phyloP scores from a whole-genome alignment of 257 asterid genomes.

The Solanum bulbocastanum region DNA sequence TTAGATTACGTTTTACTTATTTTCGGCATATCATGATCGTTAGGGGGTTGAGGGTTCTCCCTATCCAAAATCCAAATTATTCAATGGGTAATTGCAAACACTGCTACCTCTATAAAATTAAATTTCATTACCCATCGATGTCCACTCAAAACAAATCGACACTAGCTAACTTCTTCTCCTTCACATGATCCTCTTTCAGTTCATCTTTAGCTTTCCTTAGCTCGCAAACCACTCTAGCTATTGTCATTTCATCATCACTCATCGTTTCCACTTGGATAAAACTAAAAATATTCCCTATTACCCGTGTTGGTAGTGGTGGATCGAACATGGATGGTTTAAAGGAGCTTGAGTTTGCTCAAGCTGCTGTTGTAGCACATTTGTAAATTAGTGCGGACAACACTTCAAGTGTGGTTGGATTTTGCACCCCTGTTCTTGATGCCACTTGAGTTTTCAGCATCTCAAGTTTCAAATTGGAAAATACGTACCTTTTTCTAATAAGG shows the following conservation, averaged over 20 bases:
- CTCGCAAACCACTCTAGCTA: neutral
- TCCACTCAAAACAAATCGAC: neutral
- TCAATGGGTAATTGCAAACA: neutral
- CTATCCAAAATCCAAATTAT: neutral
- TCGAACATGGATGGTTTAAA: neutral
- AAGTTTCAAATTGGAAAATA: neutral
- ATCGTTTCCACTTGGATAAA: neutral
- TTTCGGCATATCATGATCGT: too few species aligned
- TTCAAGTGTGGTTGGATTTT: conserved; percentile 1
- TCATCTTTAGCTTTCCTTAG: neutral
- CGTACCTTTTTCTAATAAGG: neutral
- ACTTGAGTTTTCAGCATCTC: neutral
- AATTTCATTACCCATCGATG: neutral
- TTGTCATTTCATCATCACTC: neutral
- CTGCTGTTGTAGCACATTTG: neutral
- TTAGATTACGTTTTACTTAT: too few species aligned
- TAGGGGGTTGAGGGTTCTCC: neutral
- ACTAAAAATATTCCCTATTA: neutral
- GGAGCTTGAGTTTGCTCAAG: neutral
- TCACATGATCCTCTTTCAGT: neutral
- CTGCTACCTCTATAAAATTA: neutral
- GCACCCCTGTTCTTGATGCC: neutral
- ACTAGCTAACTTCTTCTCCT: neutral
- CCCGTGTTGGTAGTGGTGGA: neutral
- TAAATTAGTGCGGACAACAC: neutral